These are phyloP conservation scores for Backusella psychrophila DNA, from an alignment of 192 early-diverging fungal genomes.

Conservation along the genomic window DNA sequence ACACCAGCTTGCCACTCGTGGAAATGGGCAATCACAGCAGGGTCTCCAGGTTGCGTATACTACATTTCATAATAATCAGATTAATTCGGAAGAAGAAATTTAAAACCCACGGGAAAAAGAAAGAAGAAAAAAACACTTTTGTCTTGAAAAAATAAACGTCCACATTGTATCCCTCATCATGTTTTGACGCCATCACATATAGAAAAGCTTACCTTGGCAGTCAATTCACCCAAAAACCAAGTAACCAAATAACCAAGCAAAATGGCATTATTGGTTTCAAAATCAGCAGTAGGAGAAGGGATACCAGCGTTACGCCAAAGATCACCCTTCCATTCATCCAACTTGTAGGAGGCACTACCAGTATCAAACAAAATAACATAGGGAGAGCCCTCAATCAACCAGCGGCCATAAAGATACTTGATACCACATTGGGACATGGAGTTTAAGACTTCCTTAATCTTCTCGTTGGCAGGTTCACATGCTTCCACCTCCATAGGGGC, in stretches of 20 bases:
- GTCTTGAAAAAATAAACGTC: neutral
- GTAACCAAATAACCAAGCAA: constrained; percentile 92
- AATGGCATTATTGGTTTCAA: constrained; percentile 93
- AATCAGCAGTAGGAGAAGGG: constrained; percentile 90
- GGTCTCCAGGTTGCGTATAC: constrained; percentile 39
- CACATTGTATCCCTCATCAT: constrained; percentile 10
- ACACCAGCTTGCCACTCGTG: constrained; percentile 97
- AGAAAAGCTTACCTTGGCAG: constrained; percentile 22
- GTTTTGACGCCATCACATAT: neutral
- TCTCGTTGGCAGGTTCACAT: constrained; percentile 63
- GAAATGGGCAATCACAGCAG: constrained; percentile 92
- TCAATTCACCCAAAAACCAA: constrained; percentile 87
- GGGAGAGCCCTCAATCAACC: constrained; percentile 94
- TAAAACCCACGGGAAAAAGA: neutral
- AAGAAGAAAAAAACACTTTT: neutral
- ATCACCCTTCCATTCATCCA: constrained; percentile 97
- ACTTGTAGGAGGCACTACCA: constrained; percentile 66
- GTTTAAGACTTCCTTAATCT: constrained; percentile 68
- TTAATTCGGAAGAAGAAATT: neutral
- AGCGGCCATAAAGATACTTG: constrained; percentile 86
- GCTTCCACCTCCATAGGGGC: constrained; percentile 91
- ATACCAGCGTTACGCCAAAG: constrained; percentile 88
- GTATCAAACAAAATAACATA: constrained; percentile 89
- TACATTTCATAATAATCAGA: constrained; percentile 14
- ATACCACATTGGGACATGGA: constrained; percentile 71